These are phyloP conservation scores for Echinosophora koreensis DNA, from an alignment of 306 rosid species.

Conservation along the genomic window DNA sequence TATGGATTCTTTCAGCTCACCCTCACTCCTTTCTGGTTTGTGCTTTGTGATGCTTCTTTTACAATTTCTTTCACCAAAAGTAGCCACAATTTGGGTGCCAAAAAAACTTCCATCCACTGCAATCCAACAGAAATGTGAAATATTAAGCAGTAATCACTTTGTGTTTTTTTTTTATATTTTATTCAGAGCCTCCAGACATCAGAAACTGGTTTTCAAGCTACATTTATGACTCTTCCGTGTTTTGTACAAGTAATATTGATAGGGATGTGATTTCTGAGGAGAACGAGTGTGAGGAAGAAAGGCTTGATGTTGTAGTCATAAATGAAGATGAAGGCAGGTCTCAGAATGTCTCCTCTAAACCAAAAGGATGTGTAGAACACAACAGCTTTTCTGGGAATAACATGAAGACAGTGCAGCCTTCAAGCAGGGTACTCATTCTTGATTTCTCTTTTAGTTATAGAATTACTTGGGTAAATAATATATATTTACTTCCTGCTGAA, in stretches of 20 bases:
- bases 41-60: slow-evolving; percentile 33
- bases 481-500: not conserved
- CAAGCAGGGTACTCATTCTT: slow-evolving; percentile 49
- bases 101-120: not conserved
- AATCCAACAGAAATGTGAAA: slow-evolving; percentile 17
- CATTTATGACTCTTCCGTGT: slow-evolving; percentile 65
- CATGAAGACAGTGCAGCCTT: slow-evolving; percentile 45
- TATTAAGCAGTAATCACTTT: not conserved
- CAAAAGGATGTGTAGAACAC: slow-evolving; percentile 37
- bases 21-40: slow-evolving; percentile 71
- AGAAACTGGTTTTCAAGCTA: slow-evolving; percentile 84
- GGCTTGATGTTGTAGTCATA: slow-evolving; percentile 34
- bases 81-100: slow-evolving; percentile 1
- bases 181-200: slow-evolving; percentile 76
- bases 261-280: slow-evolving; percentile 43
- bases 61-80: slow-evolving; percentile 1
- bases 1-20: slow-evolving; percentile 54
- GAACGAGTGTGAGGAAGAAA: slow-evolving; percentile 45
- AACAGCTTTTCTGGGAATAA: slow-evolving; percentile 28
- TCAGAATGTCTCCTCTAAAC: slow-evolving; percentile 23
- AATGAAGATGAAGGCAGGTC: slow-evolving; percentile 37
- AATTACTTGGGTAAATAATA: not conserved
- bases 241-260: slow-evolving; percentile 48
- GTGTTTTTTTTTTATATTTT: not conserved
- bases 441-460: slow-evolving; percentile 6